phyloP scores from a whole-genome alignment of 139 green algal genomes.

The Micractinium conductrix region DNA sequence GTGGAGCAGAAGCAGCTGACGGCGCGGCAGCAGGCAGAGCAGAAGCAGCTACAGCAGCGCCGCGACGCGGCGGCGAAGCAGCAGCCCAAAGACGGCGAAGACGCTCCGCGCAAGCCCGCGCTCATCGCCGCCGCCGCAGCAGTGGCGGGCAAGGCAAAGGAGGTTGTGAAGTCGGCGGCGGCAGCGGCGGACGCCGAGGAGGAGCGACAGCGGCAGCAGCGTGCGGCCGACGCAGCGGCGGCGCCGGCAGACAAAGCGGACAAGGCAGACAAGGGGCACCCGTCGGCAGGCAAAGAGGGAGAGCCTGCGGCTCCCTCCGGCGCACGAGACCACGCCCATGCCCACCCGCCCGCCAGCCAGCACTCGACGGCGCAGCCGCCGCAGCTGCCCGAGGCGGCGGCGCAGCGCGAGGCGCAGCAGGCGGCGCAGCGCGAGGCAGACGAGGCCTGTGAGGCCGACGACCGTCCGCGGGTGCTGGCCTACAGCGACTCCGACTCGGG shows the following conservation, averaged over 20 bases:
- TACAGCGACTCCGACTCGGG: constrained; percentile 46
- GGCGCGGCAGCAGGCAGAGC: not conserved
- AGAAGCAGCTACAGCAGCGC: not conserved
- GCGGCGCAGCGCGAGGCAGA: not conserved
- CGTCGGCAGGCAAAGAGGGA: too few relatives aligned
- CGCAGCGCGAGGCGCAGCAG: not conserved
- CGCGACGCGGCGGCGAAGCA: not conserved
- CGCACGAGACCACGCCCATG: too few relatives aligned
- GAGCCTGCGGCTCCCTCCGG: too few relatives aligned
- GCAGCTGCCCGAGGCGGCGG: not conserved
- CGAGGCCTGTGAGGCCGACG: not conserved
- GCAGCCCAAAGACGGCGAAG: not conserved
- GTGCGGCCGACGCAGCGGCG: not conserved
- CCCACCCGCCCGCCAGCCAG: too few relatives aligned
- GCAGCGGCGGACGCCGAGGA: not conserved
- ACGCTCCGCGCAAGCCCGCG: not conserved
- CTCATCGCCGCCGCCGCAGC: not conserved
- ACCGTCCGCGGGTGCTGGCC: constrained; percentile 38
- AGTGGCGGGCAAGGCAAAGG: not conserved
- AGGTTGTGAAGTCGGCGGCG: not conserved
- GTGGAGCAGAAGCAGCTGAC: not conserved
- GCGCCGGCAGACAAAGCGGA: not conserved
- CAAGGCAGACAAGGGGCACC: too few relatives aligned
- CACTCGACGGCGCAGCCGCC: not conserved
- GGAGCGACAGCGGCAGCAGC: not conserved